A percentile compares a stretch with the other conserved stretches of the same genome.
Evolutionary conservation across 2,329 filamentous ascomycete genomes (phyloP).

Genomic region (Xylariomycetidae sp.): DNA sequence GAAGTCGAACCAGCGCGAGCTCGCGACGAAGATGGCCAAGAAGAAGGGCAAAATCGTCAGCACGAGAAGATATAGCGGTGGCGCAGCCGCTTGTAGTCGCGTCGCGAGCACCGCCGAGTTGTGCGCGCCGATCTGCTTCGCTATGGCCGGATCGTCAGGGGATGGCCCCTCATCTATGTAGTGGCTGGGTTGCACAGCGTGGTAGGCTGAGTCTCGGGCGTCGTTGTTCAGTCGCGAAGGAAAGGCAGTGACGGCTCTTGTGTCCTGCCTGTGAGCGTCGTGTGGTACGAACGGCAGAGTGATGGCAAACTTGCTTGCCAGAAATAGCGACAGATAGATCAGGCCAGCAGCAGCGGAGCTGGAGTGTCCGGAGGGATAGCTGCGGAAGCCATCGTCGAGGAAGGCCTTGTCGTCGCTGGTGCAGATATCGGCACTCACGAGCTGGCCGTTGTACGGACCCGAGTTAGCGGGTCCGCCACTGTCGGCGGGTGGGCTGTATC

Average conservation of each 20-base stretch:
- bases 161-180: constrained; percentile 23
- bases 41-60: constrained; percentile 66
- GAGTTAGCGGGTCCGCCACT: constrained; percentile 29
- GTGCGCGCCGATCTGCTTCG: constrained; percentile 27
- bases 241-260: constrained; percentile 56
- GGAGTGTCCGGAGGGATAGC: constrained; percentile 73
- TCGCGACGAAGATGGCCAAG: constrained; percentile 72
- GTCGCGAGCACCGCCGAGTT: constrained; percentile 42
- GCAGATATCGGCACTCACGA: constrained; percentile 77
- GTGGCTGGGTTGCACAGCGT: constrained; percentile 27
- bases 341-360: constrained; percentile 74
- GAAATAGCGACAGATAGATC: constrained; percentile 79
- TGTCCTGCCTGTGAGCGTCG: constrained; percentile 38
- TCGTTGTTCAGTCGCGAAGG: constrained; percentile 60
- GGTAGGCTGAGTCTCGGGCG: constrained; percentile 26
- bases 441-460: constrained; percentile 44
- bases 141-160: constrained; percentile 21
- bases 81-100: constrained; percentile 71
- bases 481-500: constrained; percentile 27
- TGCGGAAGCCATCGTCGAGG: constrained; percentile 78
- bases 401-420: constrained; percentile 51
- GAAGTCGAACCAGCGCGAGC: constrained; percentile 81
- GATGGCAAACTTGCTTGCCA: constrained; percentile 76
- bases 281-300: constrained; percentile 63
- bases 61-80: constrained; percentile 72